Conservation (phyloP, 1,139 yeast genomes). For the Diutina catenulata region DNA sequence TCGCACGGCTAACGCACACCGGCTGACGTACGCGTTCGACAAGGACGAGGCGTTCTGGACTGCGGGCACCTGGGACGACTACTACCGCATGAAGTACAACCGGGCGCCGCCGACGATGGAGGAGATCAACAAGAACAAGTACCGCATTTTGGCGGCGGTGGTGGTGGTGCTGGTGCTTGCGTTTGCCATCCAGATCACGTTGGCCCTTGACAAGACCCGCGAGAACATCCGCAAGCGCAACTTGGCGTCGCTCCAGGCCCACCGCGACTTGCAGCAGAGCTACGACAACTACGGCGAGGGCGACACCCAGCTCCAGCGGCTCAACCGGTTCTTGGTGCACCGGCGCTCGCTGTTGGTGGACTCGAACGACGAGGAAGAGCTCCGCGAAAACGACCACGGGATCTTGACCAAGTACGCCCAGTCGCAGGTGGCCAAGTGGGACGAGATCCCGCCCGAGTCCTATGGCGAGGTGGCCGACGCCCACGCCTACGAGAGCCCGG, state of each 20-base stretch:
- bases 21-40: slow-evolving; percentile 19
- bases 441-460: not conserved
- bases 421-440: slow-evolving; percentile 13
- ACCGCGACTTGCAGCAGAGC: slow-evolving; percentile 35
- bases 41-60: slow-evolving; percentile 44
- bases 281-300: slow-evolving; percentile 45
- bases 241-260: slow-evolving; percentile 31
- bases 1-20: slow-evolving; percentile 29
- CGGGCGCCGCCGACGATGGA: slow-evolving; percentile 30
- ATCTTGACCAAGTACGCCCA: slow-evolving; percentile 24
- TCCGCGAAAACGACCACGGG: slow-evolving; percentile 16
- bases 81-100: slow-evolving; percentile 29
- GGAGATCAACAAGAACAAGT: slow-evolving; percentile 33
- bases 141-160: slow-evolving; percentile 31
- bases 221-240: slow-evolving; percentile 20
- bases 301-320: slow-evolving; percentile 33
- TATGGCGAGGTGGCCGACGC: no score
- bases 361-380: slow-evolving; percentile 13
- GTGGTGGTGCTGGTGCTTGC: slow-evolving; percentile 28
- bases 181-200: slow-evolving; percentile 31
- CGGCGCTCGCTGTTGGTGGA: slow-evolving; percentile 28
- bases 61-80: slow-evolving; percentile 70
- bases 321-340: slow-evolving; percentile 50
- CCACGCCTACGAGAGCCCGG: no score
- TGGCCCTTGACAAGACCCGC: slow-evolving; percentile 27